Base-by-base conservation (phyloP, 78 protist genomes). In the Bodo saltans region DNA sequence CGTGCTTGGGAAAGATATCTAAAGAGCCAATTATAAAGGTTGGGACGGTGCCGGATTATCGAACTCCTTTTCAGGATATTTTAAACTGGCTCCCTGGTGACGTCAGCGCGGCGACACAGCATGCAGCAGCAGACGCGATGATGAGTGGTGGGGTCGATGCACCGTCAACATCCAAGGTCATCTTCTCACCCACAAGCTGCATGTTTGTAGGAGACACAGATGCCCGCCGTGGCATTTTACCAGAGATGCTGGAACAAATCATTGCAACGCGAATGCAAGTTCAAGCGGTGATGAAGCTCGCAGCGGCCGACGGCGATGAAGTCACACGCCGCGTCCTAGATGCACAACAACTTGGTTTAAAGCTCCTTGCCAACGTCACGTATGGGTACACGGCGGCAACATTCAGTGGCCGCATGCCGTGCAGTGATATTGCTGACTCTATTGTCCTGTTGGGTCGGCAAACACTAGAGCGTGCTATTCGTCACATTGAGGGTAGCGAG, bases 381-480 rank as follows among this genome's bases (percentile, higher is more conserved):
- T 98, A 93, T 87, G 99, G 99, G 0, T 98, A 98, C 82, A 93
- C 97, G 0, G 68, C 95, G 0, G 99, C 98, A 0, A 74, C 90
- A 21, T 96, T 89, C 73, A 73, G 92, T 11, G 99, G 99, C 0
- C 83, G 99, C 0, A 96, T 98, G 99, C 98, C 99, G 17, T 92
- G 97, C 79, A 87, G 90, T 0, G 98, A 96, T 21, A 41, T 98
- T 32, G 99, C 98, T 0, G 99, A 98, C 80, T 68, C 92, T 41
- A 98, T 98, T 42, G 99, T 98, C 35, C 90, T 80, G 68, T 73
- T 88, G 0, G 97, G 93, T 0, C 74, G 97, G 23, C 87, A 90
- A 79, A 92, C 97, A 33, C 83, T 98, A n/a, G 95, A 94, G 71
- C 30, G 74, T 0, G 94, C 97, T 0, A 90, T 94, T n/a, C n/a